Percentiles rank a stretch among this genome's conserved stretches.
phyloP scores from a whole-genome alignment of 148 eudicot genomes.

The Dianthus caryophyllus region DNA sequence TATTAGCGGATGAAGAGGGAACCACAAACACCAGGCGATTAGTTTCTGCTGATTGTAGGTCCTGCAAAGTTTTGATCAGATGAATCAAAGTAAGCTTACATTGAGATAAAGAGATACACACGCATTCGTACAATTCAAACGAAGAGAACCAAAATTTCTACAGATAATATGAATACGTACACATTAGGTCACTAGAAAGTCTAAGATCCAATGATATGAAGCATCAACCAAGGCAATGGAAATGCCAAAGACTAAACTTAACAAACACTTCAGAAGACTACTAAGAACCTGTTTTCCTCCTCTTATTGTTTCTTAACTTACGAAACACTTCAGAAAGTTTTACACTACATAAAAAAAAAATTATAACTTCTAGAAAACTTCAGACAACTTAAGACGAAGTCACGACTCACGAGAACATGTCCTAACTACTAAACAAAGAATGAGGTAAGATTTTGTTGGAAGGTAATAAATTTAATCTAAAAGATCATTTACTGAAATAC shows the following conservation, averaged over 20 bases:
- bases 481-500: too few relatives aligned
- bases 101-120: background rate
- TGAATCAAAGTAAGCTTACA: constrained; percentile 5
- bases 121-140: background rate
- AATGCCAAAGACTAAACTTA: too few relatives aligned
- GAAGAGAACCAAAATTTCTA: background rate
- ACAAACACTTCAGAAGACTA: too few relatives aligned
- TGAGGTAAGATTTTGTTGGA: too few relatives aligned
- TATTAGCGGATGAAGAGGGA: constrained; percentile 40
- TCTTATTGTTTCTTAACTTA: too few relatives aligned
- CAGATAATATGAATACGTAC: background rate
- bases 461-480: too few relatives aligned
- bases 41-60: constrained; percentile 37
- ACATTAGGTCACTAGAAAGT: background rate
- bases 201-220: too few relatives aligned
- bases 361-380: background rate
- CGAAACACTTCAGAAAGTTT: too few relatives aligned
- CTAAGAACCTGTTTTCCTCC: too few relatives aligned
- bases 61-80: constrained; percentile 31
- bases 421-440: background rate
- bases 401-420: background rate
- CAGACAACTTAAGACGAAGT: background rate
- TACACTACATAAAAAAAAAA: too few relatives aligned
- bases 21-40: constrained; percentile 52
- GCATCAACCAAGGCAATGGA: too few relatives aligned